Percentiles rank a stretch among this genome's conserved stretches.
phyloP scores from a whole-genome alignment of 257 asterid genomes.

The Capsicum chinense region DNA sequence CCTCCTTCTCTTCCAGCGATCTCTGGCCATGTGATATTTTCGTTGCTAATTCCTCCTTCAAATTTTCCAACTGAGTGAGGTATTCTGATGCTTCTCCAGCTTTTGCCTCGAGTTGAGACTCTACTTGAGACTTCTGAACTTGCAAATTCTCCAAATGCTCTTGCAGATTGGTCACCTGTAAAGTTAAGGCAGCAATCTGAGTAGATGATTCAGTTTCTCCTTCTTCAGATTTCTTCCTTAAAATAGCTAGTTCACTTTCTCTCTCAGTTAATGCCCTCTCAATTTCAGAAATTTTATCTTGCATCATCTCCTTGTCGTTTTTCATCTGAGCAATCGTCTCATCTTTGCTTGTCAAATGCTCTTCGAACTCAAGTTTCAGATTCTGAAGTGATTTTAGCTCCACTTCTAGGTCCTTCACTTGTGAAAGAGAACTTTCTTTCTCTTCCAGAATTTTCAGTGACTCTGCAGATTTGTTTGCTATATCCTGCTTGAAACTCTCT shows the following conservation, averaged over 20 bases:
- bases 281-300: slow-evolving; percentile 41
- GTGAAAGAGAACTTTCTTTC: slow-evolving; percentile 44
- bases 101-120: slow-evolving; percentile 44
- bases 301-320: slow-evolving; percentile 34
- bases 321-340: slow-evolving; percentile 43
- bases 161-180: slow-evolving; percentile 41
- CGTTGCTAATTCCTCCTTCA: slow-evolving; percentile 54
- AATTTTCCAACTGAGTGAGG: slow-evolving; percentile 46
- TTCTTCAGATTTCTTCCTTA: slow-evolving; percentile 48
- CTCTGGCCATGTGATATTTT: slow-evolving; percentile 48
- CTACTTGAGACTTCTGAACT: slow-evolving; percentile 55
- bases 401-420: slow-evolving; percentile 45
- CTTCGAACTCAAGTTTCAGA: slow-evolving; percentile 55
- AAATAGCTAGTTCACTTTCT: slow-evolving; percentile 48
- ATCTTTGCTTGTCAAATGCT: slow-evolving; percentile 48
- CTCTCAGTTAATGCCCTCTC: slow-evolving; percentile 51
- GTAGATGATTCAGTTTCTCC: slow-evolving; percentile 51
- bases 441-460: slow-evolving; percentile 43
- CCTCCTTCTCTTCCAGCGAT: slow-evolving; percentile 54
- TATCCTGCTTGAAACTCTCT: slow-evolving; percentile 56
- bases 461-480: slow-evolving; percentile 49
- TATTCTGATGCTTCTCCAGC: slow-evolving; percentile 53
- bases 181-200: slow-evolving; percentile 29
- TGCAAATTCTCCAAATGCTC: slow-evolving; percentile 49
- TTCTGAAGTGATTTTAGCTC: slow-evolving; percentile 42